These are phyloP conservation scores for Brasilioporus rufonigricans DNA, from an alignment of 768 basidiomycete species.

Conservation along the genomic window DNA sequence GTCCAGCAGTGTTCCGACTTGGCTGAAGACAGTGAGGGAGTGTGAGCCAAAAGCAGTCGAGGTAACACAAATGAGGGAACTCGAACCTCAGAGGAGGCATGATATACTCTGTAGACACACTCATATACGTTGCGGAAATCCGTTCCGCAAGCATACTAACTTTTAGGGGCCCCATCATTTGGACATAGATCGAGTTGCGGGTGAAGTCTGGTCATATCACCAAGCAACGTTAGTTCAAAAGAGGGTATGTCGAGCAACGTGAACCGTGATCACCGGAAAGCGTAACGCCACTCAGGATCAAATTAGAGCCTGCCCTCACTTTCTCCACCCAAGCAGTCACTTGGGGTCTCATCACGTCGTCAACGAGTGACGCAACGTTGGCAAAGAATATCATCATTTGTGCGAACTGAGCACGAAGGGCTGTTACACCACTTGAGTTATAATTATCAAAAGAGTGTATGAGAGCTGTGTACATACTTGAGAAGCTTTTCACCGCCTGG, in stretches of 20 bases:
- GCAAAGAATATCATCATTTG: slow-evolving; percentile 17
- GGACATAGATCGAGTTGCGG: slow-evolving; percentile 21
- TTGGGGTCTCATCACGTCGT: slow-evolving; percentile 21
- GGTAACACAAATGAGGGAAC: too few relatives aligned
- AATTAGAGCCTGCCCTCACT: slow-evolving; percentile 10
- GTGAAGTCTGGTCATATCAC: too few relatives aligned
- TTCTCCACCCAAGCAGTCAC: slow-evolving; percentile 14
- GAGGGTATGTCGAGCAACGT: too few relatives aligned
- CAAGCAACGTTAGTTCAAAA: too few relatives aligned
- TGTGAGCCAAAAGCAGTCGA: too few relatives aligned
- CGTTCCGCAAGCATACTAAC: slow-evolving; percentile 23
- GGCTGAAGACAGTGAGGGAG: too few relatives aligned
- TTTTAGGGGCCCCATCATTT: slow-evolving; percentile 24
- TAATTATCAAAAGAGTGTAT: too few relatives aligned
- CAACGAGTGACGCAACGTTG: slow-evolving; percentile 16
- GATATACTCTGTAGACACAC: slow-evolving; percentile 20
- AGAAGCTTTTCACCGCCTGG: slow-evolving; percentile 17
- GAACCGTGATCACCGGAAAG: slow-evolving; percentile 14
- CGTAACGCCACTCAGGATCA: slow-evolving; percentile 17
- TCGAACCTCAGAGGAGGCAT: slow-evolving; percentile 20
- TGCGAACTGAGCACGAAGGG: slow-evolving; percentile 18
- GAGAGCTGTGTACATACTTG: too few relatives aligned
- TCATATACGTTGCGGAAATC: slow-evolving; percentile 17
- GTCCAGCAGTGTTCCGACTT: too few relatives aligned
- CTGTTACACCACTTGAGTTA: neutral